phyloP scores from a whole-genome alignment of 179 eudicot species.

The Vitellaria paradoxa region DNA sequence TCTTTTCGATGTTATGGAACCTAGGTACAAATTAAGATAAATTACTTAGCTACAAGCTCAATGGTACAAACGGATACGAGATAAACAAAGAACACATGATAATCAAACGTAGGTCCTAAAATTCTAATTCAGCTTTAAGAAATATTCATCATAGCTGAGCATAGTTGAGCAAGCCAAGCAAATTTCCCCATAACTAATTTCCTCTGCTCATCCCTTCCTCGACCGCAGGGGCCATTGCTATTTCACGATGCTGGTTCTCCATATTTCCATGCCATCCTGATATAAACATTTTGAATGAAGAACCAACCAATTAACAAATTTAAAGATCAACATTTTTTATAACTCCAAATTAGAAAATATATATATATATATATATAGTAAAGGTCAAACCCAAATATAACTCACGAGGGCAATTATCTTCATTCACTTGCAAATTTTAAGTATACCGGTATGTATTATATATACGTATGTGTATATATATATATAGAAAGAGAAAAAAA shows the following conservation, averaged over 20 bases:
- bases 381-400: no score
- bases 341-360: slow-evolving; percentile 14
- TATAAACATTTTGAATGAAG: background rate
- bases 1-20: no score
- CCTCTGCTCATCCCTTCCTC: slow-evolving; percentile 31
- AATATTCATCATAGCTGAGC: background rate
- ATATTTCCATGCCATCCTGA: slow-evolving; percentile 46
- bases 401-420: no score
- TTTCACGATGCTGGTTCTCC: slow-evolving; percentile 27
- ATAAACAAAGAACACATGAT: no score
- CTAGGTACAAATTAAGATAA: no score
- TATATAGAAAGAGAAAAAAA: background rate
- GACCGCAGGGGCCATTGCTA: slow-evolving; percentile 21
- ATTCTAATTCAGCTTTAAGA: no score
- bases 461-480: no score
- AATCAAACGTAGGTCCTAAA: no score
- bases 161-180: background rate
- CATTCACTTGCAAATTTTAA: slow-evolving; percentile 14
- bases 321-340: background rate
- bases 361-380: no score
- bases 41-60: no score
- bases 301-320: background rate
- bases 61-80: no score
- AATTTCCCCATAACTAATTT: background rate
- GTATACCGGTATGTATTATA: background rate